Base-by-base conservation (phyloP, 2,329 filamentous ascomycete genomes). In the Penicillium sp. region DNA sequence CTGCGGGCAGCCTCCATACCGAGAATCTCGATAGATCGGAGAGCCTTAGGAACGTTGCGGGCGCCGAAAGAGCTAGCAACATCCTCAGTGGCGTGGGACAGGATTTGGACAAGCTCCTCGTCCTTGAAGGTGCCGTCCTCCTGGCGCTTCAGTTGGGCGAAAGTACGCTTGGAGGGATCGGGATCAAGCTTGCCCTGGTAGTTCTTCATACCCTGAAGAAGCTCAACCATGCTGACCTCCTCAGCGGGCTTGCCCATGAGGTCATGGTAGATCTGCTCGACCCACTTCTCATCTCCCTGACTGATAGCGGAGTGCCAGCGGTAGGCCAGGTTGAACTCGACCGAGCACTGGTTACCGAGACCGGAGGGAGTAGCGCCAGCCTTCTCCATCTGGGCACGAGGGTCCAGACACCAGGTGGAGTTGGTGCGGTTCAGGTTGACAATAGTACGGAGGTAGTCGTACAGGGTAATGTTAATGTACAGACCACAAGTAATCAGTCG, bases 301-400 rank as follows among this genome's bases (percentile, higher is more conserved):
- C 81, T 82, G 61, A 94, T 89, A 60, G 87, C 86, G 3, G 89
- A 90, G 75, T 95, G 90, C 90, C 90, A 95, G 57, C 90, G 82
- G 70, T 96, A 95, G 60, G 89, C 88, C 8, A 96, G 79, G 66
- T 94, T 95, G 78, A 96, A 96, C 74, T 96, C 91, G 3, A 88
- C 89, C 0, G 89, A 93, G 4, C 93, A 89, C 58, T 88, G 85
- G 64, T 94, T 95, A 44, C 91, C 91, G 0, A 88, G 84, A 34
- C 89, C 91, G 20, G 85, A 80, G 37, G 89, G 84, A 0, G 87
- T 83, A 0, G 83, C 85, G 57, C 78, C 72, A 42, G 62, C 64
- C 79, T 80, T 80, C 32, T 82, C 85, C 70, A 86, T 88, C 60
- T 88, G 84, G 10, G 84, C 81, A 20, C 90, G 81, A 1, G 90